phyloP scores from a whole-genome alignment of 768 basidiomycete genomes.

The Infundibulicybe gibba region DNA sequence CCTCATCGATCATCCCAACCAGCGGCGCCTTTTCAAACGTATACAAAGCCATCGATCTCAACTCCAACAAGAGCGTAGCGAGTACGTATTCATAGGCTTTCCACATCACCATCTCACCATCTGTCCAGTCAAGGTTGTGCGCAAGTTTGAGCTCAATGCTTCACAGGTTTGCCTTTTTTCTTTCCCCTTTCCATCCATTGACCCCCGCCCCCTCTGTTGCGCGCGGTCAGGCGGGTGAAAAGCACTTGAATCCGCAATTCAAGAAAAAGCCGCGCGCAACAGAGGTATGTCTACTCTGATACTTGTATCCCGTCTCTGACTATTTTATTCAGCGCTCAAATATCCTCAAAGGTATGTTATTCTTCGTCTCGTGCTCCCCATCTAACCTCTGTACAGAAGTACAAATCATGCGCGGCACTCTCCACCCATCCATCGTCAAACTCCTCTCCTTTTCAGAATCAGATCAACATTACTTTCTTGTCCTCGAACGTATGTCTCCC shows the following conservation, averaged over 20 bases:
- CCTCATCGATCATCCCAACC: conserved; percentile 11
- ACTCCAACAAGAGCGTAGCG: conserved; percentile 76
- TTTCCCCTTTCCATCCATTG: conserved; percentile 16
- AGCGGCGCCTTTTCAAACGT: conserved; percentile 99
- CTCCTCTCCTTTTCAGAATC: conserved; percentile 92
- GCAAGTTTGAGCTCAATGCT: conserved; percentile 88
- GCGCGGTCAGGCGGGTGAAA: conserved; percentile 73
- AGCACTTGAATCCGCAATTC: conserved; percentile 90
- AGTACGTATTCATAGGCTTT: conserved; percentile 41
- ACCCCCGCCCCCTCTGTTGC: conserved; percentile 29
- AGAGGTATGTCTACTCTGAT: conserved; percentile 69
- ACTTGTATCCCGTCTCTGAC: conserved; percentile 8
- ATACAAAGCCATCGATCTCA: conserved; percentile 83
- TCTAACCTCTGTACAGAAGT: conserved; percentile 62
- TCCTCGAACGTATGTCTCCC: conserved; percentile 76
- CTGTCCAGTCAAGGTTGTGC: conserved; percentile 82
- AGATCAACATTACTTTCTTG: conserved; percentile 88
- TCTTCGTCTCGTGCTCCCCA: not conserved
- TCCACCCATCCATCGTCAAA: conserved; percentile 91
- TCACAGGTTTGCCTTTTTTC: conserved; percentile 65
- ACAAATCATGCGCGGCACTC: conserved; percentile 95
- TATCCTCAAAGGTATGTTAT: conserved; percentile 80
- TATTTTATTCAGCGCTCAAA: conserved; percentile 76
- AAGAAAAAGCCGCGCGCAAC: conserved; percentile 97
- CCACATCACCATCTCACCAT: conserved; percentile 9